Evolutionary conservation across 2,329 filamentous ascomycete genomes (phyloP), one percentile per base, ranked within the genome.

Genomic region (Nectriaceae sp.): DNA sequence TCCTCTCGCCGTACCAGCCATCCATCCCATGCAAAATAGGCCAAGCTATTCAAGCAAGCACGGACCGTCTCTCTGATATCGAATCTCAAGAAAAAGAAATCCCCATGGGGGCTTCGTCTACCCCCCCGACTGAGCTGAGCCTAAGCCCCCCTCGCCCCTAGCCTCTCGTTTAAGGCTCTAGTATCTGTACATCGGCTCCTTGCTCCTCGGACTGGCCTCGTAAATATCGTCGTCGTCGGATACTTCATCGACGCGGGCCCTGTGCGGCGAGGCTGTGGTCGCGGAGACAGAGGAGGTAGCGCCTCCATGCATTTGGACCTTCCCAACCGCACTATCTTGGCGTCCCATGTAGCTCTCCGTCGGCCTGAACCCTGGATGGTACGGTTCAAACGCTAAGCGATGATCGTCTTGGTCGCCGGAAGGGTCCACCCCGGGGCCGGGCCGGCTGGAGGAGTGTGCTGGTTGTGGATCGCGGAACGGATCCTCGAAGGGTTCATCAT

Each of bases 291-390:
- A 53, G 29, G 19, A 8, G 8, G 49, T 46, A 47, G 58, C 65
- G 31, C 65, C 71, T 6, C 71, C 73, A 40, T 73, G 70, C 73
- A 74, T 75, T 8, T 67, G 55, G 49, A 72, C 60, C 58, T 73
- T 73, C 33, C 66, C 70, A 36, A 70, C 45, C 18, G 70, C 70
- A 46, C 71, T 74, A 15, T 74, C 71, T 54, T 74, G 71, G 29
- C 71, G 63, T 37, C 62, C 65, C 2, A 54, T 21, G 39, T 62
- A 62, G 41, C 59, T 62, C 35, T 59, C 52, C 15, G 57, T 54
- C 5, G 53, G 40, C 19, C 50, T 53, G 48, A 70, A 67, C 5
- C 72, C 70, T 2, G 71, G 70, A 40, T 73, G 65, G 52, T 68
- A 74, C 5, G 71, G 67, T 49, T 75, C 72, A 19, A 57, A 56